Evolutionary conservation across 148 eudicot genomes (phyloP), one percentile per base, ranked within the genome.

Genomic region (Bassia scoparia): DNA sequence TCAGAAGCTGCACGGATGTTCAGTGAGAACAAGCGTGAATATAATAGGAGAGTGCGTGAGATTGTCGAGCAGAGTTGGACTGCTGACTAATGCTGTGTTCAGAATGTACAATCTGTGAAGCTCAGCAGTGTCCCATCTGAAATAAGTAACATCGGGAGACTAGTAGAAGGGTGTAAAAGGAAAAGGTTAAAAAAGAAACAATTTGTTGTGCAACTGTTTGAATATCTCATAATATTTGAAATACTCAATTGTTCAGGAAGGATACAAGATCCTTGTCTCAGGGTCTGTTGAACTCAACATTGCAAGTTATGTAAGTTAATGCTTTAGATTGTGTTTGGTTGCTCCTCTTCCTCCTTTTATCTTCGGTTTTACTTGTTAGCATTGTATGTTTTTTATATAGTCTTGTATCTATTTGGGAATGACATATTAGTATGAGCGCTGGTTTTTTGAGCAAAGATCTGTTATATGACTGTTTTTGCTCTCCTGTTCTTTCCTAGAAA

Each of bases 1-100:
- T 89, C 93, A 72, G 90, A 89, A 80, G 90, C 93, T 67, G 93
- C 90, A 68, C 80, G 93, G 27, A 79, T 89, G 90, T 89, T 81
- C 68, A 87, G 90, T 62, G 90, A 89, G 76, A 82, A 79, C 82
- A 89, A 89, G 79, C 93, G 90, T 37, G 90, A 87, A 60, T 89
- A 89, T 83, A 89, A 89, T 73, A 80, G 89, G 72, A 82, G 86
- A 76, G 88, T 85, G 55, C 84, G 88, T 41, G 88, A 85, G 78
- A 70, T 85, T 50, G 88, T 85, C 7, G 88, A 85, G 82, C 84
- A 88, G 79, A 86, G 89, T 80, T 84, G 89, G 90, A 79, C 88
- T 68, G 89, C 88, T 77, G 76, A 86, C 81, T 84, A 76, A 24
- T 70, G 58, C n/a, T 53, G 41, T 38, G 20, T 66, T 18, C 18